Conservation (phyloP, 495 filamentous ascomycete species). For the Rhypophila decipiens region DNA sequence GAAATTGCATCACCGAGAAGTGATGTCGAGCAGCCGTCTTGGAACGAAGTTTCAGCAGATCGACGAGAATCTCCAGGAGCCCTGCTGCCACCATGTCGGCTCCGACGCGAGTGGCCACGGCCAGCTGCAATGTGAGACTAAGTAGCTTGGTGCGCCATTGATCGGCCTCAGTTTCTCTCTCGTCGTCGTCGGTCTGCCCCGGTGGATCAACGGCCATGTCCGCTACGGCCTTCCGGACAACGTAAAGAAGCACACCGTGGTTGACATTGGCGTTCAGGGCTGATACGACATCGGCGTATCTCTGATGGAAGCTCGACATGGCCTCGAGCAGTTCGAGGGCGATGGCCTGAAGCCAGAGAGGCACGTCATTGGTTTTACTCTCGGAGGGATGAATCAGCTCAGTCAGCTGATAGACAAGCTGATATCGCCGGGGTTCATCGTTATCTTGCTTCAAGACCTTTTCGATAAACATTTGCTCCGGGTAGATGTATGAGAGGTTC, state of each 20-base stretch:
- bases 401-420: slow-evolving; percentile 85
- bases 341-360: slow-evolving; percentile 72
- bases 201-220: slow-evolving; percentile 63
- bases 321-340: slow-evolving; percentile 76
- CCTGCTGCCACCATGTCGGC: slow-evolving; percentile 79
- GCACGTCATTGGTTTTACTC: slow-evolving; percentile 59
- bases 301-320: slow-evolving; percentile 68
- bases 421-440: slow-evolving; percentile 84
- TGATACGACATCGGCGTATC: slow-evolving; percentile 71
- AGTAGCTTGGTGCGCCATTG: slow-evolving; percentile 89
- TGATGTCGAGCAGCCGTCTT: slow-evolving; percentile 74
- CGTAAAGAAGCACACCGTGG: slow-evolving; percentile 91
- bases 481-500: slow-evolving; percentile 84
- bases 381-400: slow-evolving; percentile 76
- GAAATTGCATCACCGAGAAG: slow-evolving; percentile 71
- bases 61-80: slow-evolving; percentile 79
- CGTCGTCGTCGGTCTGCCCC: slow-evolving; percentile 43
- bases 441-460: slow-evolving; percentile 81
- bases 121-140: slow-evolving; percentile 69
- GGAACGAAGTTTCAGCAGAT: slow-evolving; percentile 80
- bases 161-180: slow-evolving; percentile 54
- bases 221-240: slow-evolving; percentile 81
- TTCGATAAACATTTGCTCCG: slow-evolving; percentile 70
- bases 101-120: slow-evolving; percentile 60
- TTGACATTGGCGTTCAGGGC: slow-evolving; percentile 90